These are phyloP conservation scores for Haematococcus lacustris DNA, from an alignment of 139 green algal species.

Conservation along the genomic window DNA sequence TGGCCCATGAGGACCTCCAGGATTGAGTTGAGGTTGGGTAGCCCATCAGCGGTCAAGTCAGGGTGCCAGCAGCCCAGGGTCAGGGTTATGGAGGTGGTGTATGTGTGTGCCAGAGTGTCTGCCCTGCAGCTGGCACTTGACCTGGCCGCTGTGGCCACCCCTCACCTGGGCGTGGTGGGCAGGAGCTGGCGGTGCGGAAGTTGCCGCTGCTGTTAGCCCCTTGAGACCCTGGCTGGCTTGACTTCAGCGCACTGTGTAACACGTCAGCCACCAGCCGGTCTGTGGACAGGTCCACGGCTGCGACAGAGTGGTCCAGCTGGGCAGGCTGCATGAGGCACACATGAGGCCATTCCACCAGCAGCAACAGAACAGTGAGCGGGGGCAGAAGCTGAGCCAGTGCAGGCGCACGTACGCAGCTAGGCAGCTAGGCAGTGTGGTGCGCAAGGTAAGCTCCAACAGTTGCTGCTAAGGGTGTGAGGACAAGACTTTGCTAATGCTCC, in stretches of 20 bases:
- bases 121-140: too few species aligned
- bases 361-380: not conserved
- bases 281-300: conserved; percentile 40
- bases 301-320: conserved; percentile 24
- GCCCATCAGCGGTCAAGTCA: too few species aligned
- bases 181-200: too few species aligned
- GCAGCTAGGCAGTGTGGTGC: not conserved
- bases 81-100: too few species aligned
- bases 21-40: too few species aligned
- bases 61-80: too few species aligned
- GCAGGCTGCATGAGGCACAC: conserved; percentile 3
- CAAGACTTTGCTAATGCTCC: not conserved
- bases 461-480: not conserved
- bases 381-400: not conserved
- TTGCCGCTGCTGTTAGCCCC: too few species aligned
- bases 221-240: too few species aligned
- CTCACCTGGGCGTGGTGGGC: too few species aligned
- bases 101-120: too few species aligned
- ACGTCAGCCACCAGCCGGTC: conserved; percentile 47
- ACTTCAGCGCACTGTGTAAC: conserved; percentile 33
- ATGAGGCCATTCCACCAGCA: not conserved
- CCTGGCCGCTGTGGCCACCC: too few species aligned
- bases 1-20: too few species aligned
- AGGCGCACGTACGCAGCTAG: not conserved
- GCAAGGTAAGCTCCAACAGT: not conserved